Evolutionary conservation across 352 stramenopile species (phyloP).

Genomic region (Sclerospora graminicola): DNA sequence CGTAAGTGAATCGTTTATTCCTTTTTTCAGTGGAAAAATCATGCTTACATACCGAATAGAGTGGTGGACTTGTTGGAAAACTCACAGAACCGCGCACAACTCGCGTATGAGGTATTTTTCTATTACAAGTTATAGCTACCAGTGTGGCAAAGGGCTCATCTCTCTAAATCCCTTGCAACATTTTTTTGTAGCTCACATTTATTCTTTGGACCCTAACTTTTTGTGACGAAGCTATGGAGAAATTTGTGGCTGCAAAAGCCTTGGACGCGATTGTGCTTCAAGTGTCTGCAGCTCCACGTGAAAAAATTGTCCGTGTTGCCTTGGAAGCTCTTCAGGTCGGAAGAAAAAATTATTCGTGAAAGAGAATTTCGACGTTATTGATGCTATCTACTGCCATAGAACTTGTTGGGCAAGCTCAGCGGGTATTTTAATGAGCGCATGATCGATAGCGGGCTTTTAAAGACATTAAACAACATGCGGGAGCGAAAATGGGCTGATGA

Average conservation of each 20-base stretch:
- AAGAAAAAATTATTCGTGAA: neutral
- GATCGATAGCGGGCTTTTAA: conserved; percentile 93
- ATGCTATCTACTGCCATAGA: conserved; percentile 24
- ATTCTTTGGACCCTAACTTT: conserved; percentile 96
- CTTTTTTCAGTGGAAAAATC: neutral
- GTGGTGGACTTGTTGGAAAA: conserved; percentile 69
- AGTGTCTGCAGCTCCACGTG: conserved; percentile 88
- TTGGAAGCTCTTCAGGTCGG: conserved; percentile 85
- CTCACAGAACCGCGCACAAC: conserved; percentile 84
- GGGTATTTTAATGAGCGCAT: conserved; percentile 89
- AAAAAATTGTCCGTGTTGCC: conserved; percentile 95
- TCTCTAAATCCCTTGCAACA: too few relatives aligned
- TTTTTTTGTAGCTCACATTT: conserved; percentile 82
- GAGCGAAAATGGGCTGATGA: conserved; percentile 93
- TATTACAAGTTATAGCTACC: neutral
- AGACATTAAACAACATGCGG: conserved; percentile 89
- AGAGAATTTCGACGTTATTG: neutral
- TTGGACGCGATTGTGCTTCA: conserved; percentile 70
- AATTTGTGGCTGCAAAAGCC: conserved; percentile 55
- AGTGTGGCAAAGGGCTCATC: too few relatives aligned
- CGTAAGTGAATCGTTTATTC: conserved; percentile 36
- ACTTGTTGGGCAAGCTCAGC: conserved; percentile 69
- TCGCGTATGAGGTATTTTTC: conserved; percentile 86
- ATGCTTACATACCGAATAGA: conserved; percentile 12
- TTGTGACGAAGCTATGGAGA: conserved; percentile 68